Percentiles rank a stretch among this genome's conserved stretches.
Evolutionary conservation across 768 basidiomycete species (phyloP).

Genomic region (Leucocoprinus leucothites): DNA sequence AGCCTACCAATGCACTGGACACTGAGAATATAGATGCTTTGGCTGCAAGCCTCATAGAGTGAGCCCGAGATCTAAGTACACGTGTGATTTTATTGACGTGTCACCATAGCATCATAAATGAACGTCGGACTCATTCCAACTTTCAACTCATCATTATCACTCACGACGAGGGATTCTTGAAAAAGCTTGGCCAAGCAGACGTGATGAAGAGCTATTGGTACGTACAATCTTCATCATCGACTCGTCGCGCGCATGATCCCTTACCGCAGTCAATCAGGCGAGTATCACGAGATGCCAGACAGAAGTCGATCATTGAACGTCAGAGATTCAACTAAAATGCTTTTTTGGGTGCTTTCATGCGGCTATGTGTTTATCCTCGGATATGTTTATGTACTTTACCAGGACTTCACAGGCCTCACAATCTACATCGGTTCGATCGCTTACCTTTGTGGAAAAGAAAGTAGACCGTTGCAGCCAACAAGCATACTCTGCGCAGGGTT

Average conservation of each 20-base stretch:
- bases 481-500: too few species aligned
- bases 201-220: constrained; percentile 97
- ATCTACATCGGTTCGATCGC: neutral
- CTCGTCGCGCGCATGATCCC: constrained; percentile 7
- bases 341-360: neutral
- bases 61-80: constrained; percentile 27
- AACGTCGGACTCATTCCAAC: constrained; percentile 83
- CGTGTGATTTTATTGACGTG: constrained; percentile 9
- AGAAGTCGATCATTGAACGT: constrained; percentile 77
- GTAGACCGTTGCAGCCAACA: too few species aligned
- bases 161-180: constrained; percentile 93
- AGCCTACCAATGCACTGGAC: constrained; percentile 97
- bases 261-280: constrained; percentile 51
- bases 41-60: constrained; percentile 91
- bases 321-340: constrained; percentile 56
- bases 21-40: constrained; percentile 94
- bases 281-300: constrained; percentile 63
- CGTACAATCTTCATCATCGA: constrained; percentile 19
- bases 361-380: neutral
- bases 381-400: too few species aligned
- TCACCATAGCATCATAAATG: constrained; percentile 79
- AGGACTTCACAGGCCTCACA: neutral
- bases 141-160: constrained; percentile 98
- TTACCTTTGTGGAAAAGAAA: neutral
- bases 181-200: constrained; percentile 83